Percentiles rank a stretch among this genome's conserved stretches.
phyloP scores from a whole-genome alignment of 1,139 yeast species.

The Blastobotrys illinoisensis region DNA sequence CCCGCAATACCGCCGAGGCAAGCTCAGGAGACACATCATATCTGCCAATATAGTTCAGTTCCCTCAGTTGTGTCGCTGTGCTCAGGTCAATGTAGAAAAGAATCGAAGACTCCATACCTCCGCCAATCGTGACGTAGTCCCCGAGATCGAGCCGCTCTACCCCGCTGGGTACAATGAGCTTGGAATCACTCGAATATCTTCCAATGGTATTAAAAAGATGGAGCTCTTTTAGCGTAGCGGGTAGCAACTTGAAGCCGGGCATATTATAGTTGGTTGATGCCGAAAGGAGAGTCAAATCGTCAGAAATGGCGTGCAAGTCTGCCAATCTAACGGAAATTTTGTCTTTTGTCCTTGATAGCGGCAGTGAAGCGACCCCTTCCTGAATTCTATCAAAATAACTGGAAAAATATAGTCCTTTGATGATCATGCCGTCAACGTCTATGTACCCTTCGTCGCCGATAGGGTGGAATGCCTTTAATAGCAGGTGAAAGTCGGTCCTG shows the following conservation, averaged over 20 bases:
- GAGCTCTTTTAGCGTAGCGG: neutral
- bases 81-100: neutral
- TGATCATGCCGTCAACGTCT: neutral
- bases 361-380: neutral
- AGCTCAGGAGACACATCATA: neutral
- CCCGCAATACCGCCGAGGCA: neutral
- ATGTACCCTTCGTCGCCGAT: neutral
- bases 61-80: neutral
- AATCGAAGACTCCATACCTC: too few relatives aligned
- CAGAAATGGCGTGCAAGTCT: neutral
- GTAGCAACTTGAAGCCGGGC: neutral
- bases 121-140: neutral
- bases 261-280: neutral
- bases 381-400: neutral
- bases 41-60: neutral
- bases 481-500: neutral
- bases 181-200: neutral
- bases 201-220: neutral
- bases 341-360: neutral
- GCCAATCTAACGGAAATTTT: neutral
- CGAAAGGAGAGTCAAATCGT: neutral
- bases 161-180: neutral
- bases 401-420: neutral
- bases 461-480: neutral
- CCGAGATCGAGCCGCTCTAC: neutral